Conservation (phyloP, 169 alveolate species). For the Cryptosporidium xiaoi region DNA sequence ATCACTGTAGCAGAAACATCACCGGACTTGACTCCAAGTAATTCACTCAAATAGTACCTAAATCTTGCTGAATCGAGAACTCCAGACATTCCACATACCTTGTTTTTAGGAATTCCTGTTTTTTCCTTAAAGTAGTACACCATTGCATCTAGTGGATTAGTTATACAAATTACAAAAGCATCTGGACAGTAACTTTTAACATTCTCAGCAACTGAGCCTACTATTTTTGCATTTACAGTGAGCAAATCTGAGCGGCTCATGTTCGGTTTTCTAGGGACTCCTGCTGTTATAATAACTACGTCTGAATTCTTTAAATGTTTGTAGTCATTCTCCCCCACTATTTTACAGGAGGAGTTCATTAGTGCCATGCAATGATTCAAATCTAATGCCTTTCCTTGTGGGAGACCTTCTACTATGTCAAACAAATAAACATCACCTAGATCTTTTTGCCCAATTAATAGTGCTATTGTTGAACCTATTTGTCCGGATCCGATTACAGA, state of each 20-base stretch:
- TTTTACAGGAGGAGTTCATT: conserved; percentile 78
- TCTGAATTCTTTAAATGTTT: conserved; percentile 82
- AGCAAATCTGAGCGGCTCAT: conserved; percentile 87
- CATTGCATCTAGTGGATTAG: conserved; percentile 89
- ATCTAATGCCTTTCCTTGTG: conserved; percentile 86
- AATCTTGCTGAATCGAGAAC: conserved; percentile 87
- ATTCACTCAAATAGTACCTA: conserved; percentile 81
- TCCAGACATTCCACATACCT: conserved; percentile 89
- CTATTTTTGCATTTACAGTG: conserved; percentile 83
- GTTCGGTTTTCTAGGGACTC: conserved; percentile 86
- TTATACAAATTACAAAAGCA: conserved; percentile 86
- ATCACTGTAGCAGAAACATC: conserved; percentile 84
- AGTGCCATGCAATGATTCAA: conserved; percentile 81
- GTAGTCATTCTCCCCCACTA: conserved; percentile 81
- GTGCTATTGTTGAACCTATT: conserved; percentile 87
- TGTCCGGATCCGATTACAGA: conserved; percentile 86
- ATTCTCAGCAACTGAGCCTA: conserved; percentile 86
- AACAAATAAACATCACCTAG: conserved; percentile 85
- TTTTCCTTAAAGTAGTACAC: conserved; percentile 81
- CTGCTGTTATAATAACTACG: conserved; percentile 88
- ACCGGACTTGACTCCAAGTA: conserved; percentile 82
- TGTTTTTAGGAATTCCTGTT: conserved; percentile 85
- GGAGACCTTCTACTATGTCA: conserved; percentile 85
- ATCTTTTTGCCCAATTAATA: conserved; percentile 82
- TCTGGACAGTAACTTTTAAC: conserved; percentile 83